A percentile compares a stretch with the other conserved stretches of the same genome.
Conservation (phyloP, 2,329 filamentous ascomycete genomes). For the Colletotrichum sp. region DNA sequence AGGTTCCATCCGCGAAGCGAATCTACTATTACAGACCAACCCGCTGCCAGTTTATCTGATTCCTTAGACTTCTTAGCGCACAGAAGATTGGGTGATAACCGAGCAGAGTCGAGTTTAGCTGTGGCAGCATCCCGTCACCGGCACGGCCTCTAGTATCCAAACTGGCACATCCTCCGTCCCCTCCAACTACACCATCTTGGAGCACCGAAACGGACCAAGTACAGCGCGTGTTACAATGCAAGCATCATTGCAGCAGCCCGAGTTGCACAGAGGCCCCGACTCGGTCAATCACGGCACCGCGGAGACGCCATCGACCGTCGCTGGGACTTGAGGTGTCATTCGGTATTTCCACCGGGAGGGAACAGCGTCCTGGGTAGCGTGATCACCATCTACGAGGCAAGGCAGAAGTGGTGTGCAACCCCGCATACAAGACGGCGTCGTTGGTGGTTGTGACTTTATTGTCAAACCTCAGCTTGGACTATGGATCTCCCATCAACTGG, state of each 20-base stretch:
- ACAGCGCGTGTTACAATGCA: conserved; percentile 9
- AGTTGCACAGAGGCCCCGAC: conserved; percentile 9
- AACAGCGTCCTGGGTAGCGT: conserved; percentile 19
- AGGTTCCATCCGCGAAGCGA: background rate
- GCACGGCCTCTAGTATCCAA: conserved; percentile 2
- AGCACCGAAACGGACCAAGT: background rate
- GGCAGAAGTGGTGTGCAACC: conserved; percentile 1
- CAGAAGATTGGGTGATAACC: background rate
- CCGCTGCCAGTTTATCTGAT: background rate
- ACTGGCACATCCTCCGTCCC: conserved; percentile 1
- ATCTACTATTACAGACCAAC: background rate
- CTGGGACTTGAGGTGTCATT: conserved; percentile 7
- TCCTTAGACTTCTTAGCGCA: background rate
- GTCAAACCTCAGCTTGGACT: background rate
- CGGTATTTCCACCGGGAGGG: conserved; percentile 18
- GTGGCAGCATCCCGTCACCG: background rate
- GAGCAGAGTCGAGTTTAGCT: background rate
- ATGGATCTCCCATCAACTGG: background rate
- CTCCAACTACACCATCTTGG: background rate
- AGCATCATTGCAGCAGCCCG: conserved; percentile 8
- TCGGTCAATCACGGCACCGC: conserved; percentile 2
- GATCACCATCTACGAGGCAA: background rate
- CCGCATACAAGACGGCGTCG: background rate
- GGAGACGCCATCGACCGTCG: conserved; percentile 3
- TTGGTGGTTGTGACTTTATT: background rate